phyloP scores from a whole-genome alignment of 441 rosid species.

The Arabidopsis hybrid region DNA sequence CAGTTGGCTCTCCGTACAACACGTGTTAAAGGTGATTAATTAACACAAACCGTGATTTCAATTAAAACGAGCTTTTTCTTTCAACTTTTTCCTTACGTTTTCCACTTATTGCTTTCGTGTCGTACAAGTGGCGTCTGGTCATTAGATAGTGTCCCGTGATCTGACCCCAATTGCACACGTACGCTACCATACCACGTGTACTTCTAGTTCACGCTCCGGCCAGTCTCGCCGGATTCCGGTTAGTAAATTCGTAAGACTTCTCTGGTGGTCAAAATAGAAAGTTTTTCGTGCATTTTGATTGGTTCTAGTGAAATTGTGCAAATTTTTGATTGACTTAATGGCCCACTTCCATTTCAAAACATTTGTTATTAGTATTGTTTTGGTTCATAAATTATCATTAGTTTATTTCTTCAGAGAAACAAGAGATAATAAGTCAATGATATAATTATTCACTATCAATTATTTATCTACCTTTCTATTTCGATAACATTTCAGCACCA shows the following conservation, averaged over 20 bases:
- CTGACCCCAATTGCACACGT: constrained; percentile 9
- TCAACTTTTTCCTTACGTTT: background rate
- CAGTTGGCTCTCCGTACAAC: constrained; percentile 1
- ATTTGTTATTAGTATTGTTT: background rate
- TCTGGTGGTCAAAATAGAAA: background rate
- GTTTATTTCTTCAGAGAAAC: background rate
- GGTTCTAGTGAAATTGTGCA: background rate
- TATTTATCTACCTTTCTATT: constrained; percentile 3
- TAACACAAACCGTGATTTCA: constrained; percentile 13
- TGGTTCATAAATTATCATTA: background rate
- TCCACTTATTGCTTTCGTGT: constrained; percentile 8
- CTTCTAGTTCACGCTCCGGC: constrained; percentile 13
- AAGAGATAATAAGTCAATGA: background rate
- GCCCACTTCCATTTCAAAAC: background rate
- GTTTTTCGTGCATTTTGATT: background rate
- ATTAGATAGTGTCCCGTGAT: constrained; percentile 13
- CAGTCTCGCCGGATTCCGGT: background rate
- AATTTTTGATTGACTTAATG: background rate
- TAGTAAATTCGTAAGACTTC: background rate
- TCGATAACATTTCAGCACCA: background rate
- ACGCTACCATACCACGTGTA: background rate
- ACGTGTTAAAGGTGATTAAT: constrained; percentile 15
- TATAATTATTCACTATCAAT: background rate
- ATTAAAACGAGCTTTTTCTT: constrained; percentile 1
- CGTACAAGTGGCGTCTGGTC: background rate